Base-by-base conservation (phyloP, 2,329 filamentous ascomycete species). In the Penicillium polonicum region DNA sequence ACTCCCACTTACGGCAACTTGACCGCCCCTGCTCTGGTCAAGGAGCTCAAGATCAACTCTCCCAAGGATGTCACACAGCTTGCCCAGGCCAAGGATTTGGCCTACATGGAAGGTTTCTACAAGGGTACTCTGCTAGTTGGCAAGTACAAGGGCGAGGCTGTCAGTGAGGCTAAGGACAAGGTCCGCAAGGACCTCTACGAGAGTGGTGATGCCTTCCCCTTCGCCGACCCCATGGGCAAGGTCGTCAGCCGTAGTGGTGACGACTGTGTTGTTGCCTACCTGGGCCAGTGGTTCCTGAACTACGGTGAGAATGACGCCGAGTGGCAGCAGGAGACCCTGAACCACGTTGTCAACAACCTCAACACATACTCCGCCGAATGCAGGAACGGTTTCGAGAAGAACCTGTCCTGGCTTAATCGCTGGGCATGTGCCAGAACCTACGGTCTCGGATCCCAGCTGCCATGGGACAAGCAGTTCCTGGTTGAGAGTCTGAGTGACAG, bases 231-330 rank as follows among this genome's bases (percentile, higher is more conserved):
- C 2, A 92, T 97, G 75, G 88, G 89, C 67, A 85, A 89, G 75
- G 94, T 97, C 64, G 86, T 95, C 60, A 93, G 89, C 71, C 85
- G 94, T 75, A 95, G 90, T 66, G 91, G 88, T 29, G 93, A 97
- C 70, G 91, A 95, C 66, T 97, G 94, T 73, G 92, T 96, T 58
- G 93, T 94, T 59, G 90, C 92, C 31, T 87, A 93, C 65, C 87
- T 97, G 71, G 93, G 97, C 68, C 94, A 99, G 77, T 99, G 94
- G 92, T 99, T 96, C 78, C 81, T 99, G 68, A 93, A 97, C 78
- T 99, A 99, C 70, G 94, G 94, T 61, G 90, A 92, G 77, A 90
- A 91, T 61, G 85, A 88, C 66, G 77, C 79, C 43, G 83, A 88
- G 49, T 97, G 94, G 94, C 90, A 90, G 71, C 79, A 89, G 61